Evolutionary conservation across 768 basidiomycete genomes (phyloP), one percentile per base, ranked within the genome.

Genomic region (Amanita rimosa): DNA sequence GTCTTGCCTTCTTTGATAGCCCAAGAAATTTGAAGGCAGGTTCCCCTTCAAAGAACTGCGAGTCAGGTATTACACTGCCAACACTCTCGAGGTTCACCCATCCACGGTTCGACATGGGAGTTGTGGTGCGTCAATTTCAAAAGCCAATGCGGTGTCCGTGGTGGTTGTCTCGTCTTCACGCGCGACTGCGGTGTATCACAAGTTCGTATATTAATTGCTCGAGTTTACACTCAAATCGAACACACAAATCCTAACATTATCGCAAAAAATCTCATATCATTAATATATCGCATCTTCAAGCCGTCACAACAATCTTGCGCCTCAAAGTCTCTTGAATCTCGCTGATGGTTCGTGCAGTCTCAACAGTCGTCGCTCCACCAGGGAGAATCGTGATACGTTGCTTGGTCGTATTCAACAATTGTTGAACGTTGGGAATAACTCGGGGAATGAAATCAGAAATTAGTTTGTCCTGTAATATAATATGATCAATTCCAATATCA

Each of bases 41-140:
- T 58, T 92, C 87, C 22, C 89, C 85, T 66, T 94, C 88, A 53
- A 91, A 91, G 67, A 85, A 84, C 53, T 84, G 81, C 34, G 76
- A 82, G 58, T 91, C 87, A 5, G 88, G 83, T 33, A 88, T 74
- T 43, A 72, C 63, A 46, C 68, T 70, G 8, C 68, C 70, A 13
- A 76, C 83, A 3, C 82, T 58, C 57, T 90, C 87, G 58, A 92
- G 79, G 60, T 92, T 91, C 62, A 90, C 76, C 88, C 88, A 92
- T 57, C 88, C 87, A 68, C 82, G 85, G 56, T 70, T 73, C 43
- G 76, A 67, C 70, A 77, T 78, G 38, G 21, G 19, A 19, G 43
- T 33, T 45, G 43, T 10, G 24, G 43, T 10, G 24, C 41, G 48
- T 44, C 39, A 44, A 43, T 34, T 36, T 39, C n/a, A 41, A 34